These are phyloP conservation scores for Purpureocillium lavendulum DNA, from an alignment of 2,329 filamentous ascomycete species.

Conservation along the genomic window DNA sequence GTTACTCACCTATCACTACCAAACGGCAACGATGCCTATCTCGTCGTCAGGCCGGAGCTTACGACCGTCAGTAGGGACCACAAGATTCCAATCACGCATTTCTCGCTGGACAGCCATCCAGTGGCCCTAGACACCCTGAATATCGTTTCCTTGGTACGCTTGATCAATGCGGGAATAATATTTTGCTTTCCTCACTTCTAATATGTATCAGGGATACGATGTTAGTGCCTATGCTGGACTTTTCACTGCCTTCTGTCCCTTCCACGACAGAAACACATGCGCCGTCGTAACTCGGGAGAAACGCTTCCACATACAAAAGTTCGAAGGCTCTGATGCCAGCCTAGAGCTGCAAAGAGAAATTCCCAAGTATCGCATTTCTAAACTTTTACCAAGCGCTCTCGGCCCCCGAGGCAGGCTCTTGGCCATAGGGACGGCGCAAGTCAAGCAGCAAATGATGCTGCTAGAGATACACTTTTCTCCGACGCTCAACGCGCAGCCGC, in stretches of 20 bases:
- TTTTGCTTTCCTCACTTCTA: no score
- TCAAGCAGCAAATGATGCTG: no score
- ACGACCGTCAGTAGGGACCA: constrained; percentile 10
- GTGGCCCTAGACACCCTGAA: constrained; percentile 6
- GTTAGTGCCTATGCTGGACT: constrained; percentile 9
- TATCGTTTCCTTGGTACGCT: constrained; percentile 11
- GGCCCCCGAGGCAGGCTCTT: no score
- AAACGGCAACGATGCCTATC: constrained; percentile 8
- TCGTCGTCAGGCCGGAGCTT: constrained; percentile 13
- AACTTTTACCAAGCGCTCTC: constrained; percentile 8
- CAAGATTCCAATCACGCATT: constrained; percentile 13
- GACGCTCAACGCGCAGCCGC: no score
- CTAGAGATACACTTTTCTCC: no score
- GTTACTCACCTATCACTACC: constrained; percentile 11
- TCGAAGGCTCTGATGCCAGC: constrained; percentile 2
- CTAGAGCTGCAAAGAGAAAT: constrained; percentile 12
- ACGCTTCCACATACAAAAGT: constrained; percentile 13
- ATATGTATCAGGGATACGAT: no score
- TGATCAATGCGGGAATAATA: no score
- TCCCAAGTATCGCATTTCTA: constrained; percentile 17
- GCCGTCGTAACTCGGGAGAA: constrained; percentile 18
- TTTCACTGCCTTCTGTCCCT: constrained; percentile 19
- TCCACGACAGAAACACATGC: constrained; percentile 11
- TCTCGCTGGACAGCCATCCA: constrained; percentile 8
- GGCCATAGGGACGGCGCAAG: no score